A percentile compares a stretch with the other conserved stretches of the same genome.
phyloP scores from a whole-genome alignment of 352 stramenopile genomes.

The Saprolegnia parasitica region DNA sequence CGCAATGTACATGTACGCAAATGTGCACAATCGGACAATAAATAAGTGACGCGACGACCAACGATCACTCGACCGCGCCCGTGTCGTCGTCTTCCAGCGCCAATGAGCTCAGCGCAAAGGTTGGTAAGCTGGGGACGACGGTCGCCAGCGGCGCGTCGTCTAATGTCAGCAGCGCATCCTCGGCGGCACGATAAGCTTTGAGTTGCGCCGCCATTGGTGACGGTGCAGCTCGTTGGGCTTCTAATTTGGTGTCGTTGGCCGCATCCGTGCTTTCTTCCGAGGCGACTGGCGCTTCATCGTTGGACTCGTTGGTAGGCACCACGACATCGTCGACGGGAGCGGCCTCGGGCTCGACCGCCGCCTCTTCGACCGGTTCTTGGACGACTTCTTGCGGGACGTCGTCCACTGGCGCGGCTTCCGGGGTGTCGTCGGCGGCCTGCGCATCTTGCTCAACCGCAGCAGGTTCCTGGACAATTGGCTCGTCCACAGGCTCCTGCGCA shows the following conservation, averaged over 20 bases:
- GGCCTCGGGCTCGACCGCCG: not conserved
- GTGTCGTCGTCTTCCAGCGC: not conserved
- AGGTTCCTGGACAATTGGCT: too few relatives aligned
- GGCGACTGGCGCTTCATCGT: not conserved
- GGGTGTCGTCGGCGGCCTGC: too few relatives aligned
- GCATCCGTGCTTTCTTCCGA: not conserved
- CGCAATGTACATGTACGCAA: slow-evolving; percentile 3
- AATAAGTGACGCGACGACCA: not conserved
- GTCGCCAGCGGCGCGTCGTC: not conserved
- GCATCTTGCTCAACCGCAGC: too few relatives aligned
- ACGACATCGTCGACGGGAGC: not conserved
- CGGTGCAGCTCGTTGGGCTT: too few relatives aligned
- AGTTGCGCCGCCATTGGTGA: too few relatives aligned
- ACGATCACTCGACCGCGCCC: not conserved
- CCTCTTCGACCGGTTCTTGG: not conserved
- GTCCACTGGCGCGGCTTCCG: not conserved
- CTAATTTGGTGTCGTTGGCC: not conserved
- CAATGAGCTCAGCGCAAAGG: not conserved
- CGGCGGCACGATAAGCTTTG: not conserved
- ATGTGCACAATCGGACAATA: not conserved
- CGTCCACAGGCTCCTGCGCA: too few relatives aligned
- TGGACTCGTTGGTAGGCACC: not conserved
- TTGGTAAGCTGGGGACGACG: not conserved
- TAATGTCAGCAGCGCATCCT: not conserved
- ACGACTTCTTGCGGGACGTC: not conserved